Base-by-base conservation (phyloP, 495 filamentous ascomycete species). In the Neurospora tetraspora region DNA sequence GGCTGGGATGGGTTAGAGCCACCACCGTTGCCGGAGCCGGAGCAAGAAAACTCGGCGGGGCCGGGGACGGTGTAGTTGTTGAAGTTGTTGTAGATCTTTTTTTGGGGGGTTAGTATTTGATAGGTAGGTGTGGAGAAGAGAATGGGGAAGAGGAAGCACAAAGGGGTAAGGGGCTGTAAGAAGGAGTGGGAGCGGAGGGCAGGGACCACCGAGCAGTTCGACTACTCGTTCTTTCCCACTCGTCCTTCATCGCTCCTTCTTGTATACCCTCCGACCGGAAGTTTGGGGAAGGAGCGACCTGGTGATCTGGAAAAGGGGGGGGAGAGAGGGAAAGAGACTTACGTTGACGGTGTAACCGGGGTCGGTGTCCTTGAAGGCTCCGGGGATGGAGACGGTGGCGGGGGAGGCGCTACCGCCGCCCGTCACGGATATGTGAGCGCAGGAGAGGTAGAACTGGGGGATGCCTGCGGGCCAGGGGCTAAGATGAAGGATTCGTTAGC, bases 371-470 rank as follows among this genome's bases (percentile, higher is more conserved):
- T 86, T 86, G 81, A 90, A 84, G 65, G 83, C 83, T 1, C 88
- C 88, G 1, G 87, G 88, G 68, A 89, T 90, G 43, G 80, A 73
- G n/a, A 83, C 86, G 2, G 82, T 84, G 0, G 83, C 82, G 1
- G 87, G 87, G 27, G 76, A 81, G 27, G 79, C 78, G 72, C 73
- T 84, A 40, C 88, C 89, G 37, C 87, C 85, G 20, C 85, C 86
- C 9, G 80, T 83, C 69, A 91, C 85, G 23, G 81, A 87, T 75
- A 91, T 71, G 73, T 91, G 89, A 12, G 85, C 88, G 75, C 89
- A 91, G 47, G 78, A 77, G 75, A 89, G 81, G 75, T 90, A 90
- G 78, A 88, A 89, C 77, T 85, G 83, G 43, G 81, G 85, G 31
- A 81, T 84, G 38, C 76, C 81, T 12, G 82, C 83, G 18, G 86